These are phyloP conservation scores for Postia placenta DNA, from an alignment of 768 basidiomycete genomes.

Conservation along the genomic window DNA sequence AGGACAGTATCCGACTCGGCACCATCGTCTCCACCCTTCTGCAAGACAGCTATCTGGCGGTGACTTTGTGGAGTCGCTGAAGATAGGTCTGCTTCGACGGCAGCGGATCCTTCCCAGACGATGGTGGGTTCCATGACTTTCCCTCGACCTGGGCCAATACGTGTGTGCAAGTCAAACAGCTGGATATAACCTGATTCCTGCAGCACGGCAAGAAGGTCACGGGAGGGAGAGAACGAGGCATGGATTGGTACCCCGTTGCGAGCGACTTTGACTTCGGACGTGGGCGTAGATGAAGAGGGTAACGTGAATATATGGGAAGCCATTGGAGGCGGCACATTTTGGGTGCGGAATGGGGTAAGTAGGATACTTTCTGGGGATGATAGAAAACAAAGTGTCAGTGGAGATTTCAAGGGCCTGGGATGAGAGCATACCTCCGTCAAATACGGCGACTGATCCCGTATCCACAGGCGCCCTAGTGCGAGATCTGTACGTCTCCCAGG, in stretches of 20 bases:
- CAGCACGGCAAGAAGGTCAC: slow-evolving; percentile 58
- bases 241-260: slow-evolving; percentile 59
- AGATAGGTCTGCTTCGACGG: background rate
- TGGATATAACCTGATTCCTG: slow-evolving; percentile 67
- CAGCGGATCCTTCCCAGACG: slow-evolving; percentile 22
- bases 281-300: slow-evolving; percentile 8
- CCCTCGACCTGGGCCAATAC: slow-evolving; percentile 47
- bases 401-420: background rate
- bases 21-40: background rate
- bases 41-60: slow-evolving; percentile 9
- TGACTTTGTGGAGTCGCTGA: background rate
- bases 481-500: slow-evolving; percentile 76
- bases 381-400: no score
- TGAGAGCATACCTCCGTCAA: slow-evolving; percentile 76
- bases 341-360: slow-evolving; percentile 87
- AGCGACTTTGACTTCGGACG: slow-evolving; percentile 32
- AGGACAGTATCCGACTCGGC: background rate
- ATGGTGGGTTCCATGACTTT: slow-evolving; percentile 56
- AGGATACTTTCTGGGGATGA: slow-evolving; percentile 66
- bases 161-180: slow-evolving; percentile 65
- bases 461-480: slow-evolving; percentile 54
- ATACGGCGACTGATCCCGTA: slow-evolving; percentile 81
- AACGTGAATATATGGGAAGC: slow-evolving; percentile 50
- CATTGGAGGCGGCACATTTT: slow-evolving; percentile 99
- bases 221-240: slow-evolving; percentile 48